phyloP scores from a whole-genome alignment of 2,329 filamentous ascomycete genomes.

The Alternaria angustiovoidea region DNA sequence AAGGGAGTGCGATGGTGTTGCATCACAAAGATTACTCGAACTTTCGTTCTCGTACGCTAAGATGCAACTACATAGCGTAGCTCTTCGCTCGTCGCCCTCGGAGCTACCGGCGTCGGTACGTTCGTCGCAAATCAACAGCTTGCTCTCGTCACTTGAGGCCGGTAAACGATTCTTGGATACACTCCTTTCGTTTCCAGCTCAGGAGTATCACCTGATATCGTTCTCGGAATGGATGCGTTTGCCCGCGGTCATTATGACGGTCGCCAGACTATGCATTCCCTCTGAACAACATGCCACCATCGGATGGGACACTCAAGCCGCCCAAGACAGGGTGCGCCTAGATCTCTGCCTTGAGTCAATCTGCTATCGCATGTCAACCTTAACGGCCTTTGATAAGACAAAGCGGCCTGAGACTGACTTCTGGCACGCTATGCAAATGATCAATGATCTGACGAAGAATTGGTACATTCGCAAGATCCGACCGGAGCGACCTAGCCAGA shows the following conservation, averaged over 20 bases:
- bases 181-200: slow-evolving; percentile 75
- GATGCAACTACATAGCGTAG: slow-evolving; percentile 39
- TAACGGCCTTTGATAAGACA: slow-evolving; percentile 34
- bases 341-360: slow-evolving; percentile 46
- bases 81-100: slow-evolving; percentile 26
- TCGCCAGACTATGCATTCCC: slow-evolving; percentile 42
- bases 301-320: slow-evolving; percentile 44
- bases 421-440: slow-evolving; percentile 42
- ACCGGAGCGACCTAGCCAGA: slow-evolving; percentile 4
- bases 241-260: slow-evolving; percentile 40
- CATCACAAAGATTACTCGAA: slow-evolving; percentile 32
- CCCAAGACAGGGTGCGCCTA: slow-evolving; percentile 41
- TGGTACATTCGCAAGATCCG: slow-evolving; percentile 44
- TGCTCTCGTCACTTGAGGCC: slow-evolving; percentile 62
- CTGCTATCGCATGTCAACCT: slow-evolving; percentile 44
- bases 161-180: slow-evolving; percentile 72
- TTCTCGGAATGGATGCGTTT: slow-evolving; percentile 47
- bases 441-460: slow-evolving; percentile 37
- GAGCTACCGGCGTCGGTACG: slow-evolving; percentile 5
- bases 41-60: slow-evolving; percentile 40
- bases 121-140: slow-evolving; percentile 31
- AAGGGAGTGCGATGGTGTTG: slow-evolving; percentile 14
- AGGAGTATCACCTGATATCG: slow-evolving; percentile 41
- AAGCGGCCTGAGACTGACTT: slow-evolving; percentile 41
- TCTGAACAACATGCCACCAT: slow-evolving; percentile 28